Evolutionary conservation across 192 early-diverging fungal species (phyloP), one percentile per base, ranked within the genome.

Genomic region (Paraglomus brasilianum): DNA sequence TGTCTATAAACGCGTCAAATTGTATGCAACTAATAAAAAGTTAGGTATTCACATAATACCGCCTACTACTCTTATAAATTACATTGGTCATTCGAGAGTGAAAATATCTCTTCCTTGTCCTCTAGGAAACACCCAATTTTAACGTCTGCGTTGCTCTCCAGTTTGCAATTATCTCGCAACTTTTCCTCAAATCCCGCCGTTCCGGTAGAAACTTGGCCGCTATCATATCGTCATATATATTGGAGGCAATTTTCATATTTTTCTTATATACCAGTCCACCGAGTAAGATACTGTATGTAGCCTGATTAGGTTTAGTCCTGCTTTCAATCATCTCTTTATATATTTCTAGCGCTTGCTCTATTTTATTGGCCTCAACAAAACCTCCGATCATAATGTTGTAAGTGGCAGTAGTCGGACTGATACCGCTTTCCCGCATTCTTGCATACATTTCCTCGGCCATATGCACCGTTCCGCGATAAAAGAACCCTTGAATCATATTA

Each of bases 191-290:
- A 8, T 48, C 36, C 13, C 14, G 8, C 17, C 39, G 14, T 30
- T 9, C 9, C 13, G 52, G 51, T 42, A 42, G 41, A 15, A 56
- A 56, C 5, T 50, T 8, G 2, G n/a, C 38, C 4, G 19, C 36
- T 22, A 41, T 56, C 66, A 69, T 56, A 52, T 69, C 19, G 19
- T 56, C 39, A 56, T 43, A 69, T 13, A 69, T 69, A 45, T 55
- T 15, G 45, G 24, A 43, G 10, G 66, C 66, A 5, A 8, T 11
- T 1, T 40, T 6, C 42, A 48, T 44, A 38, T 43, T 19, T 24
- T 55, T 55, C 42, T 36, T 24, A 3, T 21, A 15, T 13, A 69
- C 14, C 22, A 39, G 56, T 45, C 66, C 66, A 43, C 22, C 45
- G 7, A 69, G n/a, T 40, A 69, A 43, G 8, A 7, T 15, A 50